Conservation (phyloP, 208 protist genomes). For the Trypanosoma avium region DNA sequence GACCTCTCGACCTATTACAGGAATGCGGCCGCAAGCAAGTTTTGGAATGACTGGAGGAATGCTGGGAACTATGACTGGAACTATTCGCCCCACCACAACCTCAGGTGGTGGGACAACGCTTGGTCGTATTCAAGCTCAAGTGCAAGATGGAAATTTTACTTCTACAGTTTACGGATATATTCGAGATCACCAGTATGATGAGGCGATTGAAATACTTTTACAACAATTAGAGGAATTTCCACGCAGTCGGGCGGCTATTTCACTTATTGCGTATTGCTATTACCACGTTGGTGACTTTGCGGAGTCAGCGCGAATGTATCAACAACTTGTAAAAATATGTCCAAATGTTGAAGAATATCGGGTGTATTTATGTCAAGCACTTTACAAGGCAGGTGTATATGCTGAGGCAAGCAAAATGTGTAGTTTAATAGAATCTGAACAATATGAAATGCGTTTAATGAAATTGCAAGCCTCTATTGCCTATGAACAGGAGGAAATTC, state of each 20-base stretch:
- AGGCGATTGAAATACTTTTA: conserved; percentile 90
- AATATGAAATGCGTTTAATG: conserved; percentile 73
- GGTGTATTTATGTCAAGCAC: conserved; percentile 94
- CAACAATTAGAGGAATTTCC: conserved; percentile 93
- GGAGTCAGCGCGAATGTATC: conserved; percentile 85
- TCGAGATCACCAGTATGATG: conserved; percentile 93
- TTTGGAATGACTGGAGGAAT: conserved; percentile 24
- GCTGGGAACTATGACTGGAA: conserved; percentile 32
- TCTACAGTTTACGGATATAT: conserved; percentile 94
- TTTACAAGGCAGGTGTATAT: conserved; percentile 95
- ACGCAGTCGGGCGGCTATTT: conserved; percentile 94
- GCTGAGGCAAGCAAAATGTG: conserved; percentile 86
- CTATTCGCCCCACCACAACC: conserved; percentile 77
- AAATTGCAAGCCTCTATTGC: conserved; percentile 92
- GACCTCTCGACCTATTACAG: conserved; percentile 46
- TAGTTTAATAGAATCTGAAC: conserved; percentile 79
- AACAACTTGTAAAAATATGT: conserved; percentile 90
- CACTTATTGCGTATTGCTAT: conserved; percentile 96
- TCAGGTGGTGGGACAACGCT: conserved; percentile 90
- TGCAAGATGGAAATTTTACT: conserved; percentile 96
- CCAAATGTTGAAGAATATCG: conserved; percentile 95
- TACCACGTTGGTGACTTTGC: conserved; percentile 94
- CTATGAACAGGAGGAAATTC: conserved; percentile 93
- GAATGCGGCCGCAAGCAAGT: conserved; percentile 57
- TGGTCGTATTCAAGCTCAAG: conserved; percentile 85